Base-by-base conservation (phyloP, 257 asterid species). In the Handroanthus guayacan region DNA sequence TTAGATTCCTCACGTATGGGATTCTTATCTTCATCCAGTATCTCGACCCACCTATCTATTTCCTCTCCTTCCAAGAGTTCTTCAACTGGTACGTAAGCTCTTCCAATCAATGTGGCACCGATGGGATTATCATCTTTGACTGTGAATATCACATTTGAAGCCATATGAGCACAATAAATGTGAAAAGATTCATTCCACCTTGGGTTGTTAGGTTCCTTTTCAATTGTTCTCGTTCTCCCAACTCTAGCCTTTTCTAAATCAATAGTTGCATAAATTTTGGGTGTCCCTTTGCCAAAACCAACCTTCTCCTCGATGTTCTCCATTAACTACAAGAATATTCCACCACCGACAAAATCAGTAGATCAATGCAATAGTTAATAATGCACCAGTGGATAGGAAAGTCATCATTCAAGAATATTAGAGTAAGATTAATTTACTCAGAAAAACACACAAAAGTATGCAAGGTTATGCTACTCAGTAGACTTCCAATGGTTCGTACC, bases 171-270 rank as follows among this genome's bases (percentile, higher is more conserved):
- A 79, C 97, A 92, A 89, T 94, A 94, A 31, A 94, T 81, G 75
- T 94, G 97, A 65, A 92, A 94, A 17, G 97, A 94, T 80, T 92
- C 97, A 2, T 83, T 37, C 97, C 99, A 94, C 89, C 73, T 82
- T 0, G 97, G 99, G 78, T 84, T 89, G 70, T 81, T 80, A 14
- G 96, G 93, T 52, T 92, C 97, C 69, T 91, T 75, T 72, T 92
- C 96, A 12, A 94, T 82, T 65, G 60, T 68, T 81, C 85, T 84
- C 3, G 97, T 94, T 69, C 95, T 85, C 67, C 97, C 98, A 68
- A 90, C 98, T 82, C 97, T 87, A 52, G 97, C 95, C 75, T 92
- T 94, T 69, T 94, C 96, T 9, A 92, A 81, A 82, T 94, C 98
- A 31, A 94, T 76, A 50, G 91, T 83, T 51, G 97, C 97, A 75